A percentile compares a stretch with the other conserved stretches of the same genome.
Evolutionary conservation across 1,284 basidiomycete species (phyloP).

Genomic region (Microbotryomycetes sp.): DNA sequence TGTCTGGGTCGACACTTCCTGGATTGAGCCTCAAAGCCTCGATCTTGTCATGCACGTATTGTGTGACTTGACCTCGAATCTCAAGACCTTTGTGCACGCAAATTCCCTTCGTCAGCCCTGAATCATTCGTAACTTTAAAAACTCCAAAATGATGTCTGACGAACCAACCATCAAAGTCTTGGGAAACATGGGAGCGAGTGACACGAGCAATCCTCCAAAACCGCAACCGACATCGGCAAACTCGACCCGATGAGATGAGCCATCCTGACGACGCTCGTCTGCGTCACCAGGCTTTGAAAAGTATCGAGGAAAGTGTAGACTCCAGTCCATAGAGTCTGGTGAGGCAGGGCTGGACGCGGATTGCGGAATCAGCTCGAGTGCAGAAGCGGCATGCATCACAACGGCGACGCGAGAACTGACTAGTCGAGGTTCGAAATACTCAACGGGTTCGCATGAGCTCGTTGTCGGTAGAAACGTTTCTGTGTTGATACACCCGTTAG

Average conservation of each 20-base stretch:
- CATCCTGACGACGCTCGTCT: conserved; percentile 12
- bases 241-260: conserved; percentile 56
- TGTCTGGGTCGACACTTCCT: conserved; percentile 30
- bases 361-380: background rate
- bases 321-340: conserved; percentile 77
- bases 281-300: conserved; percentile 30
- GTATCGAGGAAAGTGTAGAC: conserved; percentile 71
- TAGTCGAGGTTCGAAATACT: conserved; percentile 90
- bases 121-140: background rate
- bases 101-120: conserved; percentile 1
- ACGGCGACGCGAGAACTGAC: conserved; percentile 36
- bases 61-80: conserved; percentile 91
- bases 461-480: conserved; percentile 95
- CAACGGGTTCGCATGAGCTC: conserved; percentile 97
- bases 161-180: conserved; percentile 88
- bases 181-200: conserved; percentile 84
- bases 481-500: conserved; percentile 41
- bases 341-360: conserved; percentile 56
- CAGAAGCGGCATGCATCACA: background rate
- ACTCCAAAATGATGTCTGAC: conserved; percentile 36
- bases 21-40: conserved; percentile 64
- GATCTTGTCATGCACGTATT: conserved; percentile 94
- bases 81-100: conserved; percentile 70
- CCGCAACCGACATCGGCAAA: conserved; percentile 98
- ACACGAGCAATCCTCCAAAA: conserved; percentile 88